Evolutionary conservation across 1,284 basidiomycete genomes (phyloP), one percentile per base, ranked within the genome.

Genomic region (Xerocomus minutiporus): DNA sequence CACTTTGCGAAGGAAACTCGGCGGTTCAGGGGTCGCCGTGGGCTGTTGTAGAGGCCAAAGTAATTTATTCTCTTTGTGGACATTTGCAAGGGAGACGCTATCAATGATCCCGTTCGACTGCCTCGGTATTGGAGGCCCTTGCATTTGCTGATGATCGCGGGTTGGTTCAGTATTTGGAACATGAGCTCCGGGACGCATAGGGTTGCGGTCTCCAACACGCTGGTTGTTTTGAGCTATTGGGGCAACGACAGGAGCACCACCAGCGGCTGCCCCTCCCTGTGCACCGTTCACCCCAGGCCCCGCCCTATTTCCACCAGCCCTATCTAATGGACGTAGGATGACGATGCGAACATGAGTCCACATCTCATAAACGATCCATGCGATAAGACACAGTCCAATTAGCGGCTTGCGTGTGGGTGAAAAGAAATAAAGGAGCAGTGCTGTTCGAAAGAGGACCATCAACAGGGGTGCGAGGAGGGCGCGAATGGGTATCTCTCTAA

Each of bases 351-450:
- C 76, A n/a, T 83, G 82, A 50, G 77, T 79, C 84, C 84, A 89
- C 25, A 86, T 81, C 67, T 91, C 88, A 64, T 88, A 91, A 13
- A 85, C 54, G 61, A 88, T 79, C 84, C 86, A 90, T 5, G 73
- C 78, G 20, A 84, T 70, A 32, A 91, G 75, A 47, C 88, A 67
- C 25, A 87, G 56, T 23, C 83, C 83, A 54, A 90, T 80, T 12
- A 90, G 63, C 1, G 88, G 88, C 55, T 87, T 86, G 58, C 85
- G 77, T 3, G 85, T 79, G 0, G 88, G 88, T 2, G 84, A 83
- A 61, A 91, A 84, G 70, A 91, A 88, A 65, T 89, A 91, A 6
- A 91, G 74, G 39, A 91, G 71, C 13, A 91, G 74, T 13, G 82
- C 61, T 0, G 84, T 88, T 46, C 88, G 83, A 63, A 90, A 74